A percentile compares a stretch with the other conserved stretches of the same genome.
These are phyloP conservation scores for Nissolia schottii DNA, from an alignment of 306 rosid species.

Conservation along the genomic window DNA sequence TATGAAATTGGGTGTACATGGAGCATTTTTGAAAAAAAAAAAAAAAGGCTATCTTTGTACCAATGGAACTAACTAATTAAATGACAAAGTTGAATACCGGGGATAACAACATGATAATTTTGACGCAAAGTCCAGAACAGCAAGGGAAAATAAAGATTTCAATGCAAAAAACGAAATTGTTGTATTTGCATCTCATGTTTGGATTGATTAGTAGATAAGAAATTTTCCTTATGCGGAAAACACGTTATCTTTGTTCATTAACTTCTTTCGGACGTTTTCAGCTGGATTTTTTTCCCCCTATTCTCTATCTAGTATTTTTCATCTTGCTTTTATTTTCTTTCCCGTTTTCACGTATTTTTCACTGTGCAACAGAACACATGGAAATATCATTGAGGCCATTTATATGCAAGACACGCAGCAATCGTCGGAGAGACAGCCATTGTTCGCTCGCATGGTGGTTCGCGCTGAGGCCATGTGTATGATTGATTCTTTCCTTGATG, in stretches of 20 bases:
- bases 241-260: not conserved
- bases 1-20: too few species aligned
- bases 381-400: slow-evolving; percentile 42
- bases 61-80: too few species aligned
- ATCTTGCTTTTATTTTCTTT: not conserved
- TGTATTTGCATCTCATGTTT: too few species aligned
- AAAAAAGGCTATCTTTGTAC: too few species aligned
- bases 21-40: too few species aligned
- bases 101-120: too few species aligned
- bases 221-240: not conserved
- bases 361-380: slow-evolving; percentile 34
- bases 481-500: slow-evolving; percentile 31
- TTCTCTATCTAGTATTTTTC: not conserved
- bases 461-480: not conserved
- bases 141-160: too few species aligned
- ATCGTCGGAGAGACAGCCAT: slow-evolving; percentile 42
- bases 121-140: too few species aligned
- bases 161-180: too few species aligned
- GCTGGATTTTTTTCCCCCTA: not conserved
- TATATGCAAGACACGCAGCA: slow-evolving; percentile 48
- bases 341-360: not conserved
- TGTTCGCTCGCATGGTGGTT: slow-evolving; percentile 56
- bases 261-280: not conserved
- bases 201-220: not conserved
- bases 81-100: too few species aligned